These are phyloP conservation scores for Escallonia herrerae DNA, from an alignment of 129 eudicot genomes.

Conservation along the genomic window DNA sequence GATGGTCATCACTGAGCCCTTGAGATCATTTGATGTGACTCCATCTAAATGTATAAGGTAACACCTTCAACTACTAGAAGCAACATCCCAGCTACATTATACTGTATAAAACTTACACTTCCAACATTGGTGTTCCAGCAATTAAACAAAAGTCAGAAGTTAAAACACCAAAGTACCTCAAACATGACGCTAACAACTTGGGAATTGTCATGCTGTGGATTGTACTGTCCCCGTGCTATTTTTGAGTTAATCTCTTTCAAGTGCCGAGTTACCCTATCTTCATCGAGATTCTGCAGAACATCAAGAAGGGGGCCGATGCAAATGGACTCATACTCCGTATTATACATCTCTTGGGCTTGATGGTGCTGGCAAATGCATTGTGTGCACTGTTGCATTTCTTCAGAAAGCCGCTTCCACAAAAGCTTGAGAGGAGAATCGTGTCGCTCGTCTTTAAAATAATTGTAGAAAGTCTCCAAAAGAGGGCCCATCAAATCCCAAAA, in stretches of 20 bases:
- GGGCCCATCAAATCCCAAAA: conserved; percentile 89
- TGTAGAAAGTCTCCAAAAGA: conserved; percentile 78
- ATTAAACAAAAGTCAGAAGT: not conserved
- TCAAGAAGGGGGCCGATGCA: conserved; percentile 69
- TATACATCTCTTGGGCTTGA: conserved; percentile 77
- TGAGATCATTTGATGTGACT: too few species aligned
- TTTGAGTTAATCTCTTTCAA: conserved; percentile 50
- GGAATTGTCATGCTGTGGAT: conserved; percentile 41
- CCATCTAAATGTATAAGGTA: too few species aligned
- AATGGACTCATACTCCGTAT: conserved; percentile 56
- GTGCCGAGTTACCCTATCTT: conserved; percentile 69
- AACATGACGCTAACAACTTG: conserved; percentile 73
- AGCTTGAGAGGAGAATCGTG: conserved; percentile 72
- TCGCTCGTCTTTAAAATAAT: conserved; percentile 56
- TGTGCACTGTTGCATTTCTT: conserved; percentile 71
- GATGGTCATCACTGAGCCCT: too few species aligned
- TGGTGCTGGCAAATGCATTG: conserved; percentile 85
- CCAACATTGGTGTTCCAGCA: not conserved
- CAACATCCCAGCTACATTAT: too few species aligned
- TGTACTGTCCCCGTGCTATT: conserved; percentile 44
- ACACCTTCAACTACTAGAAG: too few species aligned
- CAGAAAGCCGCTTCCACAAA: conserved; percentile 66
- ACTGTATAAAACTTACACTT: too few species aligned
- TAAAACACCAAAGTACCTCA: conserved; percentile 48
- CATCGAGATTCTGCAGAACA: conserved; percentile 64